Evolutionary conservation across 2,329 filamentous ascomycete species (phyloP).

Genomic region (Botrytis deweyae): DNA sequence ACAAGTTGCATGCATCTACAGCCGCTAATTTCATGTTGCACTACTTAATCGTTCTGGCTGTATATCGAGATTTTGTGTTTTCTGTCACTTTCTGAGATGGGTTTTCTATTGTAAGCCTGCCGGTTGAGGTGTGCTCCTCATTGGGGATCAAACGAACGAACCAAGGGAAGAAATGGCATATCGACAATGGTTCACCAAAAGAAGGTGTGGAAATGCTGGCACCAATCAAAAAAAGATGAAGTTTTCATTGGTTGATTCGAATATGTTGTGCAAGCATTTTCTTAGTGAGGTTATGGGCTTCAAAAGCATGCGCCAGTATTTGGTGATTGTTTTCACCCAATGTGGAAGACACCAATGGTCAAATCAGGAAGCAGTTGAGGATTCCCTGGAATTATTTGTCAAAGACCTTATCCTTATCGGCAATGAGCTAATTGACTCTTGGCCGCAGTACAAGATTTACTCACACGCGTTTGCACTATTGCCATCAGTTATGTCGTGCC

Average conservation of each 20-base stretch:
- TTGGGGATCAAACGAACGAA: neutral
- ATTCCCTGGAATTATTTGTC: neutral
- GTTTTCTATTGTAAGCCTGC: neutral
- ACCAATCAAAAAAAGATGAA: neutral
- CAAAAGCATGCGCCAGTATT: neutral
- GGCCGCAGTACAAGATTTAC: neutral
- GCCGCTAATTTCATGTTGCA: neutral
- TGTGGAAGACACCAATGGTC: neutral
- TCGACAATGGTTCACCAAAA: neutral
- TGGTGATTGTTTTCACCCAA: neutral
- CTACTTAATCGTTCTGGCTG: neutral
- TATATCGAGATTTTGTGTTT: neutral
- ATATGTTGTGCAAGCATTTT: neutral
- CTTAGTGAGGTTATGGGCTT: neutral
- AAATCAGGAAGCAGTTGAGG: neutral
- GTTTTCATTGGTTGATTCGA: neutral
- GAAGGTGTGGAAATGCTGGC: neutral
- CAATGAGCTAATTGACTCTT: neutral
- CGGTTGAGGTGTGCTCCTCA: neutral
- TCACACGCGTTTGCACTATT: neutral
- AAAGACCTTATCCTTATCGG: neutral
- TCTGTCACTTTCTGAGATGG: neutral
- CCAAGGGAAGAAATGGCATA: neutral
- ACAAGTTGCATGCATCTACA: neutral
- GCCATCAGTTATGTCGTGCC: neutral